A percentile compares a stretch with the other conserved stretches of the same genome.
phyloP scores from a whole-genome alignment of 768 basidiomycete species.

The Naganishia onofrii region DNA sequence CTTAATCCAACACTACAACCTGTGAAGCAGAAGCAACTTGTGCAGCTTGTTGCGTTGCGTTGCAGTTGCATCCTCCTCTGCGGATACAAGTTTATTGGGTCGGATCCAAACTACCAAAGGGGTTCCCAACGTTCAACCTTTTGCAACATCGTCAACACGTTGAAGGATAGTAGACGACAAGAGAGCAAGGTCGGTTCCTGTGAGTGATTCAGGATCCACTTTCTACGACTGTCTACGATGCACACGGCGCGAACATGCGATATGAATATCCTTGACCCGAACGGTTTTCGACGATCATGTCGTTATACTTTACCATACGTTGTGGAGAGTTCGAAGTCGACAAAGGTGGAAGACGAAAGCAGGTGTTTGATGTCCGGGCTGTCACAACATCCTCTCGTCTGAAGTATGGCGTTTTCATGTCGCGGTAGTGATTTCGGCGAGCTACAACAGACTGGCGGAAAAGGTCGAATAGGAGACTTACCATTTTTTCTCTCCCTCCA shows the following conservation, averaged over 20 bases:
- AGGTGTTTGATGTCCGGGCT: no score
- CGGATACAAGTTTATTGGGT: constrained; percentile 1
- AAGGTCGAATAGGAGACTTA: neutral
- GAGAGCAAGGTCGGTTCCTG: neutral
- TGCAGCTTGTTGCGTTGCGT: no score
- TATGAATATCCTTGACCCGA: constrained; percentile 4
- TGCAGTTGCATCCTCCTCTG: constrained; percentile 1
- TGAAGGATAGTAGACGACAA: neutral
- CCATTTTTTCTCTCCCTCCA: neutral
- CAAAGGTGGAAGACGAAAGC: no score
- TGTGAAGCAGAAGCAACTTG: neutral
- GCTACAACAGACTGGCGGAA: neutral
- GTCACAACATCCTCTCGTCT: no score
- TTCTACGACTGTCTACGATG: neutral
- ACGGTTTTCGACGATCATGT: neutral
- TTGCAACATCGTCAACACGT: neutral
- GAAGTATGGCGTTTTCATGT: no score
- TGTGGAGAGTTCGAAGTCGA: no score
- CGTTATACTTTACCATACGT: no score
- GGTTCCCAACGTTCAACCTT: neutral
- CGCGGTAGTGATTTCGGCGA: no score
- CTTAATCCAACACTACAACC: neutral
- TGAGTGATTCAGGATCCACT: neutral
- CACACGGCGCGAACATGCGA: neutral
- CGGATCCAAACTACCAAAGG: constrained; percentile 6